Percentiles rank a stretch among this genome's conserved stretches.
Evolutionary conservation across 1,284 basidiomycete species (phyloP).

Genomic region (Pyrrhoderma lamaoense): DNA sequence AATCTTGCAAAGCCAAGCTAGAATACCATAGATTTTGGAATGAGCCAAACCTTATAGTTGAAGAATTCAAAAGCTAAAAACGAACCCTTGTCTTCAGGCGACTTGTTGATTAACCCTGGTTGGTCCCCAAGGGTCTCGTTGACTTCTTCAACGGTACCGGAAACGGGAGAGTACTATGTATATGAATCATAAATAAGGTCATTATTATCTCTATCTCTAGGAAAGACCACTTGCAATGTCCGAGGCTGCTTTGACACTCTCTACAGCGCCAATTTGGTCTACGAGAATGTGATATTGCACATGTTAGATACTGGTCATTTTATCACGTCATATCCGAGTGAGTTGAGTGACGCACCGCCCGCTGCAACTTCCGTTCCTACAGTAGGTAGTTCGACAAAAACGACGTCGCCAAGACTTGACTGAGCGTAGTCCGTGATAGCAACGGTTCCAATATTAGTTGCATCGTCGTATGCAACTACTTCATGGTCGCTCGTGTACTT

Average conservation of each 20-base stretch:
- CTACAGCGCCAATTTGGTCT: conserved; percentile 94
- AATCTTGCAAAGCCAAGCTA: conserved; percentile 97
- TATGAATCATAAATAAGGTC: conserved; percentile 2
- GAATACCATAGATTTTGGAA: neutral
- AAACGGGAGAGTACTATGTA: conserved; percentile 82
- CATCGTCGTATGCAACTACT: conserved; percentile 75
- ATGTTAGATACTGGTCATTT: too few species aligned
- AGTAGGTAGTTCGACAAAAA: conserved; percentile 89
- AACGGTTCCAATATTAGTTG: conserved; percentile 75
- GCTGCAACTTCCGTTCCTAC: conserved; percentile 62
- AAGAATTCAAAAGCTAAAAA: neutral
- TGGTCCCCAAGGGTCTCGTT: conserved; percentile 67
- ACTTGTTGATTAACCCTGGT: conserved; percentile 86
- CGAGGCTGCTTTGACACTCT: conserved; percentile 97
- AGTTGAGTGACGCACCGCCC: conserved; percentile 77
- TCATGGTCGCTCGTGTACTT: conserved; percentile 91
- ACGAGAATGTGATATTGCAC: too few species aligned
- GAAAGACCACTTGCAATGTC: conserved; percentile 67
- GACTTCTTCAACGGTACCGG: conserved; percentile 75
- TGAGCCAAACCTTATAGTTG: neutral
- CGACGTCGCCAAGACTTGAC: conserved; percentile 89
- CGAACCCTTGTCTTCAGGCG: conserved; percentile 76
- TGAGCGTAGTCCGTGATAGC: conserved; percentile 95
- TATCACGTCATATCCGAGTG: too few species aligned
- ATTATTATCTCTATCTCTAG: conserved; percentile 7